phyloP scores from a whole-genome alignment of 257 asterid species.

The Mitragyna speciosa region DNA sequence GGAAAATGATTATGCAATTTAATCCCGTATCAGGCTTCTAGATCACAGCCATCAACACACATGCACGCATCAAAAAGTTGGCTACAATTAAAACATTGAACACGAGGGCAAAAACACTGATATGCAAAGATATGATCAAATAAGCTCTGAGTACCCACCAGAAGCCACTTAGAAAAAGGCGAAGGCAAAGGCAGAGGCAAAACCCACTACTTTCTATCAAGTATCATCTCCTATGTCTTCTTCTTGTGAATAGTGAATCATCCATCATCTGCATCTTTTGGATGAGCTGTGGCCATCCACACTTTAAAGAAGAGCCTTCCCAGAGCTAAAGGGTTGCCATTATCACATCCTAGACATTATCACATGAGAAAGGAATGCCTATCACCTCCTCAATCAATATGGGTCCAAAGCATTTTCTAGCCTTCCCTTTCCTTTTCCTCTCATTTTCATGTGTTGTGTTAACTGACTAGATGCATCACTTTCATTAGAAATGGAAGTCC shows the following conservation, averaged over 20 bases:
- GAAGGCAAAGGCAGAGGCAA: slow-evolving; percentile 4
- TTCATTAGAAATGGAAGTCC: background rate
- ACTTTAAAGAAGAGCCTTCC: background rate
- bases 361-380: slow-evolving; percentile 22
- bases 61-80: background rate
- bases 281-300: slow-evolving; percentile 10
- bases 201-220: background rate
- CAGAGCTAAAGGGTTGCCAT: slow-evolving; percentile 10
- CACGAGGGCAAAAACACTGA: background rate
- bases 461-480: background rate
- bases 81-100: background rate
- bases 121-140: background rate
- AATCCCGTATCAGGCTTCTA: background rate
- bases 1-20: background rate
- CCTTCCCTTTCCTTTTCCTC: background rate
- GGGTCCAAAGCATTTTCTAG: background rate
- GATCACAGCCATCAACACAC: background rate
- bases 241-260: slow-evolving; percentile 4
- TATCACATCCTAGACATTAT: slow-evolving; percentile 12
- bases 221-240: background rate
- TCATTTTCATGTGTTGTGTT: background rate
- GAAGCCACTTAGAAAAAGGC: slow-evolving; percentile 19
- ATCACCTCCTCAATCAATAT: background rate
- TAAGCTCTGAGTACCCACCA: background rate
- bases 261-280: slow-evolving; percentile 7